Evolutionary conservation across 768 basidiomycete genomes (phyloP).

Genomic region (Russula dissimulans): DNA sequence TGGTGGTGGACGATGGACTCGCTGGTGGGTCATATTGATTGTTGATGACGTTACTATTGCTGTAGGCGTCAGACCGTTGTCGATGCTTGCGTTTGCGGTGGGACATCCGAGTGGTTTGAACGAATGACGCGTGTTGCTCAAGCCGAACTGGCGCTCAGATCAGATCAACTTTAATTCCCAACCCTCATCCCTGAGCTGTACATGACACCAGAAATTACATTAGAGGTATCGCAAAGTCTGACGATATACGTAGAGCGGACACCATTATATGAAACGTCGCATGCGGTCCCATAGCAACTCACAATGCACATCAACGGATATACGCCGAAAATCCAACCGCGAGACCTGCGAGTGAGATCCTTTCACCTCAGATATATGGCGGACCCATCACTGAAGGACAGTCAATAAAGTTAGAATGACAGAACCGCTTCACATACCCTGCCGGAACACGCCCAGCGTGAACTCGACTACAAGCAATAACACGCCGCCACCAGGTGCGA

Average conservation of each 20-base stretch:
- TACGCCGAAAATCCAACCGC: background rate
- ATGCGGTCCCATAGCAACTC: background rate
- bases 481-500: constrained; percentile 94
- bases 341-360: background rate
- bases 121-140: too few relatives aligned
- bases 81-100: constrained; percentile 21
- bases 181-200: too few relatives aligned
- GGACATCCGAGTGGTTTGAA: background rate
- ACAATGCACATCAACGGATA: background rate
- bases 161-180: too few relatives aligned
- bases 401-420: background rate
- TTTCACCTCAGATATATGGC: constrained; percentile 7
- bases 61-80: background rate
- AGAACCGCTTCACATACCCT: constrained; percentile 35
- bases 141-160: too few relatives aligned
- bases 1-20: background rate
- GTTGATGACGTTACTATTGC: background rate
- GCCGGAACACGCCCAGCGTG: constrained; percentile 67
- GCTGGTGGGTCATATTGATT: background rate
- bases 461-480: constrained; percentile 89
- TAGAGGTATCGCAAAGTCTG: too few relatives aligned
- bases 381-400: constrained; percentile 5
- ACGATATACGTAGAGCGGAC: too few relatives aligned
- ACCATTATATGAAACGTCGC: too few relatives aligned
- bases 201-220: too few relatives aligned